These are phyloP conservation scores for Wickerhamomyces canadensis DNA, from an alignment of 805 yeast species.

Conservation along the genomic window DNA sequence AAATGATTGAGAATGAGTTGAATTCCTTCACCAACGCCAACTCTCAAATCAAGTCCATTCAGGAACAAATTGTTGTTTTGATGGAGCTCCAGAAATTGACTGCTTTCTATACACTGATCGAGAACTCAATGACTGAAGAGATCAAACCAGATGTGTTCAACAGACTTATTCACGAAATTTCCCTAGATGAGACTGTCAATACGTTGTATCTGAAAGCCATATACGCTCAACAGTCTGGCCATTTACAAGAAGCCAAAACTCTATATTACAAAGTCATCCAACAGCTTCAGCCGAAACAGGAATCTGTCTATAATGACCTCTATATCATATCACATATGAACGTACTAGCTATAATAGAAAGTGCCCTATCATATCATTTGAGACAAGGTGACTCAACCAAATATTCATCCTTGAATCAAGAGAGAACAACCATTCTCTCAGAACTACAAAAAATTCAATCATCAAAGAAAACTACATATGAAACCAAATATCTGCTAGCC, in stretches of 20 bases:
- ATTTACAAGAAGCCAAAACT: slow-evolving; percentile 7
- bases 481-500: slow-evolving; percentile 11
- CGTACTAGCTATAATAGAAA: slow-evolving; percentile 10
- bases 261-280: slow-evolving; percentile 6
- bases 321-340: slow-evolving; percentile 12
- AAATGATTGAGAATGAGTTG: slow-evolving; percentile 3
- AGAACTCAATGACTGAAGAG: slow-evolving; percentile 9
- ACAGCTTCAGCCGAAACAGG: background rate
- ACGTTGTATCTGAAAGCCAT: slow-evolving; percentile 11
- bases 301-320: slow-evolving; percentile 11
- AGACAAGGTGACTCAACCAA: background rate
- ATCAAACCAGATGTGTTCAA: slow-evolving; percentile 2
- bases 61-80: background rate
- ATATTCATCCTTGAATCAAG: slow-evolving; percentile 3
- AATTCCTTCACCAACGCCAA: background rate
- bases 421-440: slow-evolving; percentile 3
- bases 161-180: background rate
- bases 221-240: slow-evolving; percentile 12
- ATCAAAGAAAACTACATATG: slow-evolving; percentile 5
- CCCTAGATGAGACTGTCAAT: background rate
- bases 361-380: slow-evolving; percentile 9
- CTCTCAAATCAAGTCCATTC: background rate
- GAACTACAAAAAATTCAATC: slow-evolving; percentile 2
- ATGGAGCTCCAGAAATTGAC: slow-evolving; percentile 2
- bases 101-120: slow-evolving; percentile 12